A percentile compares a stretch with the other conserved stretches of the same genome.
Evolutionary conservation across 352 stramenopile genomes (phyloP).

Genomic region (Thraustotheca clavata): DNA sequence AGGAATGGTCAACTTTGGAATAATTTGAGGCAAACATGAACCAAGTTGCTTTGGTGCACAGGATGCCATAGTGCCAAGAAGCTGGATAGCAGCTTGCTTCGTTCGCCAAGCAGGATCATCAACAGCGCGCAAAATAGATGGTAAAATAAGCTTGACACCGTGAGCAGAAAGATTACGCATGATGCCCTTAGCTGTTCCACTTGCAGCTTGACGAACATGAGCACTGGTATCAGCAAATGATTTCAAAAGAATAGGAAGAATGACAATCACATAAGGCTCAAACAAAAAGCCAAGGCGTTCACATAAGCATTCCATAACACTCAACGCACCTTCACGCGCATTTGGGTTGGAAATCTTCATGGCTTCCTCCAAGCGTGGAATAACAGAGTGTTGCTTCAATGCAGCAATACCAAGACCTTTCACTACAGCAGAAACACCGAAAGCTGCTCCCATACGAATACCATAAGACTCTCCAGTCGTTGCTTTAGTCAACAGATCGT

Average conservation of each 20-base stretch:
- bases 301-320: slow-evolving; percentile 97
- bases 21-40: slow-evolving; percentile 96
- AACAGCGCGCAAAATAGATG: slow-evolving; percentile 93
- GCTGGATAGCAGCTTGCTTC: slow-evolving; percentile 98
- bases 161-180: slow-evolving; percentile 98
- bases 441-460: slow-evolving; percentile 91
- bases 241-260: slow-evolving; percentile 98
- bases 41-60: slow-evolving; percentile 98
- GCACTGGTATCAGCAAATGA: slow-evolving; percentile 95
- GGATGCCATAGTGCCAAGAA: slow-evolving; percentile 95
- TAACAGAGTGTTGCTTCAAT: slow-evolving; percentile 97
- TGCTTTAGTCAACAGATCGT: slow-evolving; percentile 59
- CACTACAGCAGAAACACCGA: slow-evolving; percentile 96
- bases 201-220: slow-evolving; percentile 93
- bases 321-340: slow-evolving; percentile 90
- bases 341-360: slow-evolving; percentile 73
- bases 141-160: slow-evolving; percentile 98
- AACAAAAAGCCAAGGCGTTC: slow-evolving; percentile 96
- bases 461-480: slow-evolving; percentile 75
- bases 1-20: slow-evolving; percentile 96
- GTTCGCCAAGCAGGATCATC: slow-evolving; percentile 93
- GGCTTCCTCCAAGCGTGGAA: slow-evolving; percentile 81
- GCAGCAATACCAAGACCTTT: slow-evolving; percentile 98
- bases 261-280: slow-evolving; percentile 96
- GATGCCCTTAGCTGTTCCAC: slow-evolving; percentile 92